Base-by-base conservation (phyloP, 192 early-diverging fungal genomes). In the Lunasporangiospora selenospora region DNA sequence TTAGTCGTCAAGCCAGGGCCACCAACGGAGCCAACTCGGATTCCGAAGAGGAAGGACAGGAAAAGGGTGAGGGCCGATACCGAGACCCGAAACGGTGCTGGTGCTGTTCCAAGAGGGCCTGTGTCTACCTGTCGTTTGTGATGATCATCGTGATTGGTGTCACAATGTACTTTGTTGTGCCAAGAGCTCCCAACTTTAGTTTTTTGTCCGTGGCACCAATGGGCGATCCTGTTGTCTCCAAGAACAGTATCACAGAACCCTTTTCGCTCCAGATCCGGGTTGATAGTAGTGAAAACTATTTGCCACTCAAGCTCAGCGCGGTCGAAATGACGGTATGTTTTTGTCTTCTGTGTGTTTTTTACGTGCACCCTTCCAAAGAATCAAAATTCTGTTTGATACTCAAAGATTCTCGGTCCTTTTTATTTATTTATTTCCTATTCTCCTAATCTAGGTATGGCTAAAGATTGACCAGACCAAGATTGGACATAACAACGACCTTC, bases 1-100 rank as follows among this genome's bases (percentile, higher is more conserved):
- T 43, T 19, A 13, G 15, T 16, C 41, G 41, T 18, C 5, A 13
- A 6, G 41, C 41, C 5, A 33, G 6, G 5, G 45, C 6, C 6
- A 13, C 23, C 15, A 21, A 47, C 19, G 23, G 21, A 27, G 6
- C 13, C 16, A 67, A 49, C 9, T 43, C 15, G 7, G 45, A 47
- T 7, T 10, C 5, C 24, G 69, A 73, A 7, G 69, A 73, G 27
- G 60, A 63, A 53, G 67, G 67, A 9, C 69, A 73, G 49, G 69
- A 73, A 32, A 45, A 49, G 24, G 69, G 69, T 19, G 54, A 23
- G 24, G 3, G 18, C 11, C 44, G 69, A 31, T 30, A 53, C 7
- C 6, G 55, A 30, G 69, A 62, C 21, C 16, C 18, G 33, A 73
- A 73, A 18, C 53, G 60, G 34, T 73, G 69, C 27, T 73, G 23